phyloP scores from a whole-genome alignment of 495 filamentous ascomycete genomes.

The Rhizodiscina lignyota region DNA sequence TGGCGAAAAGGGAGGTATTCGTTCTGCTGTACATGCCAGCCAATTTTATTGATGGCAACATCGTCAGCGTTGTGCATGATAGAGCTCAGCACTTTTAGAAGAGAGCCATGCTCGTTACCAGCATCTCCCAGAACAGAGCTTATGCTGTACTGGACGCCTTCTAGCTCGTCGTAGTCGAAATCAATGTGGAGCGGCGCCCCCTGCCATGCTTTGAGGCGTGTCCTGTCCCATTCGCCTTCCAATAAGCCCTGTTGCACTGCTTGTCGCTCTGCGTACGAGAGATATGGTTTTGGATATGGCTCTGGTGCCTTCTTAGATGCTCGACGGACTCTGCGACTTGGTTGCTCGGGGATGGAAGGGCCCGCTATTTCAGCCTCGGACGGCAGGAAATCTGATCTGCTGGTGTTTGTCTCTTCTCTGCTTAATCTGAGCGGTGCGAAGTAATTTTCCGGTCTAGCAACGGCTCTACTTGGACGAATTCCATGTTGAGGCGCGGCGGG shows the following conservation, averaged over 20 bases:
- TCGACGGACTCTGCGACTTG: too few relatives aligned
- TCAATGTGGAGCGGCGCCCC: constrained; percentile 11
- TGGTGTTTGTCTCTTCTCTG: too few relatives aligned
- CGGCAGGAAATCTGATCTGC: too few relatives aligned
- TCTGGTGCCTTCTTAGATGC: too few relatives aligned
- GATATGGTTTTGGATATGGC: too few relatives aligned
- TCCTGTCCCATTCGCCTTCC: neutral
- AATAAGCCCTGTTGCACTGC: neutral
- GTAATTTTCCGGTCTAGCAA: too few relatives aligned
- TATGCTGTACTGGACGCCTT: constrained; percentile 3
- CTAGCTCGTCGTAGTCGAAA: constrained; percentile 7
- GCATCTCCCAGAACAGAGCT: neutral
- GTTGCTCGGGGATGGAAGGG: too few relatives aligned
- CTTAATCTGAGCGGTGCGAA: too few relatives aligned
- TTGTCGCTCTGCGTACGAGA: neutral
- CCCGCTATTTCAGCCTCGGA: too few relatives aligned
- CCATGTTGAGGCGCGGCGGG: too few relatives aligned
- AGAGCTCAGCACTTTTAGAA: constrained; percentile 5
- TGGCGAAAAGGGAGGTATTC: too few relatives aligned
- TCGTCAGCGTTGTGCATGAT: constrained; percentile 5
- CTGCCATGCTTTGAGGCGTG: constrained; percentile 5
- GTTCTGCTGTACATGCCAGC: constrained; percentile 1
- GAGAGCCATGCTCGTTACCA: neutral
- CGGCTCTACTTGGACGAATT: too few relatives aligned
- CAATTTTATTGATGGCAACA: constrained; percentile 2